Evolutionary conservation across 495 filamentous ascomycete species (phyloP), one percentile per base, ranked within the genome.

Genomic region (Podospora conica): DNA sequence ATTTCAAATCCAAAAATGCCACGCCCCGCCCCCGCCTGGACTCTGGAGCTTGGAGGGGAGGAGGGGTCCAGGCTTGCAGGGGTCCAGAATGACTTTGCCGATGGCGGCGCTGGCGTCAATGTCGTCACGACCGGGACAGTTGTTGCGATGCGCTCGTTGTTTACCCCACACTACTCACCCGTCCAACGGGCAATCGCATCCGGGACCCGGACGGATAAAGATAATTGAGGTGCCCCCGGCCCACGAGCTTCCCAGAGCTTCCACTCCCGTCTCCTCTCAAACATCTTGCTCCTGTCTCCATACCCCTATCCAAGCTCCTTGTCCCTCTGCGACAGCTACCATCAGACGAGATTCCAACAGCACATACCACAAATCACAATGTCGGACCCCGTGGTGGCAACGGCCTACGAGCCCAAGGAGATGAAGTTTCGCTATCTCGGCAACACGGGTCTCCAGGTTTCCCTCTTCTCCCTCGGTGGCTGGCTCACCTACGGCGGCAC

Each of bases 351-450:
- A 22, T 4, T 23, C 28, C n/a, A 24, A n/a, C 61, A 63, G 55
- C 71, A 71, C 65, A 29, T 1, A 53, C n/a, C 15, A 10, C 55
- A 71, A 25, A 54, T 28, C 55, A 53, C 27, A 64, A 73, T 71
- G 69, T 55, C 71, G 23, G 64, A 71, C 29, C 72, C 75, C 1
- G 67, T 71, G n/a, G 77, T 80, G 24, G 67, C 68, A 24, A 77
- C 73, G 27, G 75, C 77, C 59, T 80, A 80, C 63, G 75, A 79
- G 27, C 85, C 85, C 60, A 81, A 85, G 73, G 70, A 66, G 69
- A 90, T 90, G 88, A 80, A 88, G 70, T 90, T 88, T 77, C 86
- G 88, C 67, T 80, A 83, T 76, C 86, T 91, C 33, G 88, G 88
- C 63, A 84, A 82, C 22, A 87, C 87, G 5, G 88, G 88, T 10